Conservation (phyloP, 306 rosid genomes). For the Gleditsia sinensis region DNA sequence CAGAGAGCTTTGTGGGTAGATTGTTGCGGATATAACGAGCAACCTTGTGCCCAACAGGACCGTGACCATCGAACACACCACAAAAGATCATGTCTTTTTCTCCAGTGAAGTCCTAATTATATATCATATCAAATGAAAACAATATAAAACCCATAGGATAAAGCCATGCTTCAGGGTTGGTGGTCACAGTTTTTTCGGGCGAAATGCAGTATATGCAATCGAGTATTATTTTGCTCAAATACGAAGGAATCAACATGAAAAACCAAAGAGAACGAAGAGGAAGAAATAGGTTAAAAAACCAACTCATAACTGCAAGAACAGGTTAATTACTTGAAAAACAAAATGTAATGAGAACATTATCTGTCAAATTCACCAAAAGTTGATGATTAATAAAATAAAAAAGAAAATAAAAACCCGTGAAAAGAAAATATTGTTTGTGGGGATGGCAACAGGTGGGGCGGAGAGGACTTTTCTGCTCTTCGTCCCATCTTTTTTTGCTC, state of each 20-base stretch:
- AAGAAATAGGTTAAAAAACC: background rate
- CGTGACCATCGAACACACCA: constrained; percentile 98
- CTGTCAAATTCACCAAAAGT: constrained; percentile 21
- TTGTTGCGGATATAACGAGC: constrained; percentile 64
- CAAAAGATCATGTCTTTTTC: constrained; percentile 66
- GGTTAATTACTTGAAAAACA: background rate
- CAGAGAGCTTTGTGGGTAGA: constrained; percentile 74
- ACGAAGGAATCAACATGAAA: constrained; percentile 8
- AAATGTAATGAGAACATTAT: background rate
- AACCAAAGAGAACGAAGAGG: background rate
- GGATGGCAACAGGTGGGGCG: no score
- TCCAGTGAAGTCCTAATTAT: constrained; percentile 62
- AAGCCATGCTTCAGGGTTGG: background rate
- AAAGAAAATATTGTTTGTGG: no score
- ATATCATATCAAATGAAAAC: constrained; percentile 18
- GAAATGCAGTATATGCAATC: no score
- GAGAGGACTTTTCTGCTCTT: no score
- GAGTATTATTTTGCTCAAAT: background rate
- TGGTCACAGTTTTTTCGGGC: background rate
- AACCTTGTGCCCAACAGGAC: constrained; percentile 81
- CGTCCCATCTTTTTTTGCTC: no score
- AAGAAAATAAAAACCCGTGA: constrained; percentile 21
- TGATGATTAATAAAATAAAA: constrained; percentile 20
- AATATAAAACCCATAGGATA: background rate
- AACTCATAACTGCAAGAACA: constrained; percentile 10